Percentiles rank a stretch among this genome's conserved stretches.
These are phyloP conservation scores for Claviceps pusilla DNA, from an alignment of 2,329 filamentous ascomycete species.

Conservation along the genomic window DNA sequence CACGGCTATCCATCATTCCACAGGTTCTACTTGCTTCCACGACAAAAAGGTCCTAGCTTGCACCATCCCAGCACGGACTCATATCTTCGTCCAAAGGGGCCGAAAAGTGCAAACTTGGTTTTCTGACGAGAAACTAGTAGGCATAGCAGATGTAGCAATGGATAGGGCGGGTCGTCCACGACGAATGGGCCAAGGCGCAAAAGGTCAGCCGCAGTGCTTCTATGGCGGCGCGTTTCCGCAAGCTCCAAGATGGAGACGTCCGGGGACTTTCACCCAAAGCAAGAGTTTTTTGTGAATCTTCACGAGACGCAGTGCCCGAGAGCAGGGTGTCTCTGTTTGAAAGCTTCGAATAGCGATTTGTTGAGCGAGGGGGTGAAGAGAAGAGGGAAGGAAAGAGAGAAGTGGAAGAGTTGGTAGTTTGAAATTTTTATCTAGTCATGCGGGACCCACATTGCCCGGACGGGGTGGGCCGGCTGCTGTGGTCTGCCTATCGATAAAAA, in stretches of 20 bases:
- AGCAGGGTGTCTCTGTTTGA: slow-evolving; percentile 52
- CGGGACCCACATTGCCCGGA: slow-evolving; percentile 8
- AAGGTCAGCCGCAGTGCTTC: slow-evolving; percentile 90
- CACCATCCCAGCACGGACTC: slow-evolving; percentile 46
- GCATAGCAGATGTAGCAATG: slow-evolving; percentile 28
- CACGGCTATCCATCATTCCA: slow-evolving; percentile 30
- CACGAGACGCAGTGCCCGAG: slow-evolving; percentile 18
- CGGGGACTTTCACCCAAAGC: slow-evolving; percentile 99
- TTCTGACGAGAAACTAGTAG: background rate
- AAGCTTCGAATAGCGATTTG: slow-evolving; percentile 99
- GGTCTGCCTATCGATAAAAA: background rate
- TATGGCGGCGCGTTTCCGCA: slow-evolving; percentile 99
- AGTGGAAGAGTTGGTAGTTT: background rate
- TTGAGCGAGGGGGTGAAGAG: slow-evolving; percentile 71
- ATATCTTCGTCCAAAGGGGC: slow-evolving; percentile 69
- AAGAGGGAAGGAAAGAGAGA: slow-evolving; percentile 15
- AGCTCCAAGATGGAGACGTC: slow-evolving; percentile 46
- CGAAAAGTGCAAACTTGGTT: slow-evolving; percentile 15
- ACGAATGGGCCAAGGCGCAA: slow-evolving; percentile 39
- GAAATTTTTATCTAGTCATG: slow-evolving; percentile 16
- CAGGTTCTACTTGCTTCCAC: slow-evolving; percentile 6
- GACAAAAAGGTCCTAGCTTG: slow-evolving; percentile 4
- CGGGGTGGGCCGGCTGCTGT: background rate
- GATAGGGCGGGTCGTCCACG: slow-evolving; percentile 22
- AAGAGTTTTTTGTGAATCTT: slow-evolving; percentile 11